Evolutionary conservation across 2,329 filamentous ascomycete genomes (phyloP).

Genomic region (Didymellaceae sp.): DNA sequence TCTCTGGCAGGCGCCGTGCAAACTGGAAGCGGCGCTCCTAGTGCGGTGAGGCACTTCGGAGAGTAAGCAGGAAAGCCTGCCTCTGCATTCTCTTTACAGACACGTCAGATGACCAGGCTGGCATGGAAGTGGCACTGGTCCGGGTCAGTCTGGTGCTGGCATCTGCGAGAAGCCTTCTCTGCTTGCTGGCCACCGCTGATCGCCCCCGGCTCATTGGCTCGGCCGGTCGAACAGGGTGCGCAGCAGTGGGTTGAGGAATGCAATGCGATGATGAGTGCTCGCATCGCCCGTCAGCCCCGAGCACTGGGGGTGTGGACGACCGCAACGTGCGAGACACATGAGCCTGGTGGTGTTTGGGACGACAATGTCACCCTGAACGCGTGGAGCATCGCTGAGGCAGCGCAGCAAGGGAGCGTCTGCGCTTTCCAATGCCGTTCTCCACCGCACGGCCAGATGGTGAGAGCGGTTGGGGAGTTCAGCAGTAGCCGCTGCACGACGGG

Average conservation of each 20-base stretch:
- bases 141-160: constrained; percentile 36
- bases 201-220: constrained; percentile 27
- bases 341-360: constrained; percentile 31
- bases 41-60: constrained; percentile 35
- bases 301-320: constrained; percentile 32
- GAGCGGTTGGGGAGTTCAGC: constrained; percentile 28
- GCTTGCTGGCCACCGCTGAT: constrained; percentile 20
- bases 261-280: constrained; percentile 36
- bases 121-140: constrained; percentile 26
- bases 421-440: constrained; percentile 20
- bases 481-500: constrained; percentile 26
- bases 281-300: constrained; percentile 36
- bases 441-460: constrained; percentile 21
- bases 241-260: constrained; percentile 43
- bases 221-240: constrained; percentile 20
- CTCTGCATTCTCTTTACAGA: constrained; percentile 32
- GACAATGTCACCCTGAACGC: constrained; percentile 38
- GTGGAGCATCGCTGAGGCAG: constrained; percentile 26
- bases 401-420: constrained; percentile 26
- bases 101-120: constrained; percentile 43
- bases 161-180: constrained; percentile 37
- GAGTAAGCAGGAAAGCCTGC: constrained; percentile 33
- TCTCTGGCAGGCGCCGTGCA: constrained; percentile 35
- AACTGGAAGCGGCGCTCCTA: constrained; percentile 24
- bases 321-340: constrained; percentile 48